Conservation (phyloP, 768 basidiomycete genomes). For the Xerocomus brunneocitrinus region DNA sequence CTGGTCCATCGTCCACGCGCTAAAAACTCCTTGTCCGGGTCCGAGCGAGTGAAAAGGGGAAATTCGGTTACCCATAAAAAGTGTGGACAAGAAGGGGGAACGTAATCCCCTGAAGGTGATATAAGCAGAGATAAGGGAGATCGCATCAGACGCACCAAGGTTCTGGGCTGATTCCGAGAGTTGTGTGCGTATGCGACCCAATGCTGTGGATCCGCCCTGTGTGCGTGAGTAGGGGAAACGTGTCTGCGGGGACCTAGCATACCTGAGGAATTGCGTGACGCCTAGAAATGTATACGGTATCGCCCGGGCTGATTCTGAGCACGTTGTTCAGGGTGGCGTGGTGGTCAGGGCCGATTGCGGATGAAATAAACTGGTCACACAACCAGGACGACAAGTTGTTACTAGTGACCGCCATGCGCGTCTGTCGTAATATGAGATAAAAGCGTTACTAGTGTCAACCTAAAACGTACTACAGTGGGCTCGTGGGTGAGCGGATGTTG, state of each 20-base stretch:
- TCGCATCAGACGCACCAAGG: constrained; percentile 44
- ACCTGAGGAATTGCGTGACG: constrained; percentile 53
- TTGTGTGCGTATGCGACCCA: constrained; percentile 67
- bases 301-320: constrained; percentile 44
- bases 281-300: constrained; percentile 55
- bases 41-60: constrained; percentile 83
- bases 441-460: neutral
- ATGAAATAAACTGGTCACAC: constrained; percentile 24
- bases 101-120: constrained; percentile 47
- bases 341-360: constrained; percentile 23
- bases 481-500: constrained; percentile 15
- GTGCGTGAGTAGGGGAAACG: constrained; percentile 18
- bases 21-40: constrained; percentile 82
- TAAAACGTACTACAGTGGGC: constrained; percentile 23
- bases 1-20: constrained; percentile 88
- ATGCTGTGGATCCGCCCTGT: constrained; percentile 81
- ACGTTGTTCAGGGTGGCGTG: constrained; percentile 35
- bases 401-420: constrained; percentile 46
- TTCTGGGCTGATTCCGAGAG: constrained; percentile 63
- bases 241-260: constrained; percentile 16
- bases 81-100: constrained; percentile 56
- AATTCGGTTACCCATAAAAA: constrained; percentile 97
- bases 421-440: constrained; percentile 33
- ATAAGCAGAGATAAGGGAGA: constrained; percentile 5
- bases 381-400: constrained; percentile 48